Conservation (phyloP, 1,139 yeast species). For the Zygosaccharomyces sapae region DNA sequence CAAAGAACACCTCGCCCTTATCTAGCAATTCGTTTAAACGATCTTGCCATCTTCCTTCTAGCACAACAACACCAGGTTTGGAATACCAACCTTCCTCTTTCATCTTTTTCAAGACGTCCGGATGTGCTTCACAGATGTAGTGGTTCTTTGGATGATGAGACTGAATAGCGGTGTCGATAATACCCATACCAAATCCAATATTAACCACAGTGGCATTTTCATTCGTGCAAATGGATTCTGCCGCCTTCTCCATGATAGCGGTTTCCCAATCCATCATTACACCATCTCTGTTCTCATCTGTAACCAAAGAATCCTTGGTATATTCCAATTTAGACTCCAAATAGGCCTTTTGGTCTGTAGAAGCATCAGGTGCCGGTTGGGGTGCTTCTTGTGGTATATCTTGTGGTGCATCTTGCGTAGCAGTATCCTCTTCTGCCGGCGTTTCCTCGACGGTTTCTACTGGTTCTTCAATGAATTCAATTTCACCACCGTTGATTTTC, state of each 20-base stretch:
- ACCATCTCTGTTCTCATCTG: constrained; percentile 74
- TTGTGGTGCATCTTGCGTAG: no score
- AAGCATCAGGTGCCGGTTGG: constrained; percentile 41
- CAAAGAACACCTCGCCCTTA: constrained; percentile 63
- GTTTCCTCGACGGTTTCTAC: constrained; percentile 12
- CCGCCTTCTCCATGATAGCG: constrained; percentile 74
- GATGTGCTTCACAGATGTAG: constrained; percentile 92
- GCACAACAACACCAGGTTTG: constrained; percentile 61
- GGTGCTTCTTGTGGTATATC: constrained; percentile 15
- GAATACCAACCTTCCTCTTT: constrained; percentile 80
- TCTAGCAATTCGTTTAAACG: constrained; percentile 61
- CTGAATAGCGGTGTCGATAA: constrained; percentile 77
- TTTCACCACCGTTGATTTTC: constrained; percentile 59
- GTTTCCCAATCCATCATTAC: constrained; percentile 99
- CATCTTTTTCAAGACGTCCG: constrained; percentile 74
- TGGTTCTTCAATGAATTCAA: constrained; percentile 43
- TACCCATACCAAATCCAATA: constrained; percentile 97
- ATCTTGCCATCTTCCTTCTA: constrained; percentile 93
- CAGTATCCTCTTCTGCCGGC: constrained; percentile 12
- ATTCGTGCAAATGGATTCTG: constrained; percentile 54
- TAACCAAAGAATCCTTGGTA: constrained; percentile 64
- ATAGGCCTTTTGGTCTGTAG: constrained; percentile 62
- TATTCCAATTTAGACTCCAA: constrained; percentile 65
- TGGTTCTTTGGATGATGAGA: constrained; percentile 57
- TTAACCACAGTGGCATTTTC: constrained; percentile 57